Conservation (phyloP, 345 rosid genomes). For the Acer campestre region DNA sequence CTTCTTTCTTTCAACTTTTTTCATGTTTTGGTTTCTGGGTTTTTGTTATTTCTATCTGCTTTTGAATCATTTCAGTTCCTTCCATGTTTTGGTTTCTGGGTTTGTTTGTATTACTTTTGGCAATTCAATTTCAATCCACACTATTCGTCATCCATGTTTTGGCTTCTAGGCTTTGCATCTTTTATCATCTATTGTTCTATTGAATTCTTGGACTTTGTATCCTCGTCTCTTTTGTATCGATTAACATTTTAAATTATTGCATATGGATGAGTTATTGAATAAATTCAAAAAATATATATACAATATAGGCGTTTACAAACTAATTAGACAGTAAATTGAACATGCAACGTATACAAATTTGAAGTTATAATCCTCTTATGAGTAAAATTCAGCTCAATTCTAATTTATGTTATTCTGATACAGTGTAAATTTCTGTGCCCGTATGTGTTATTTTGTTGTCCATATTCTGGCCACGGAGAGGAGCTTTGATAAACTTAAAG, state of each 20-base stretch:
- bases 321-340: background rate
- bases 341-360: background rate
- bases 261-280: background rate
- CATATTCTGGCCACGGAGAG: background rate
- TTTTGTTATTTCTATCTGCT: background rate
- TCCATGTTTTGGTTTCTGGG: background rate
- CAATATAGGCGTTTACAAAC: background rate
- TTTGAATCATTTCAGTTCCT: background rate
- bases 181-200: background rate
- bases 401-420: background rate
- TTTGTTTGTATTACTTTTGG: background rate
- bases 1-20: background rate
- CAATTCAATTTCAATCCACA: background rate
- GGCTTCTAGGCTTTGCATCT: slow-evolving; percentile 23
- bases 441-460: background rate
- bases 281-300: background rate
- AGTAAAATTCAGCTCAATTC: background rate
- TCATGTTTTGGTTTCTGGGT: background rate
- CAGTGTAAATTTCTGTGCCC: background rate
- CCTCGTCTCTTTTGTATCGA: background rate
- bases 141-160: background rate
- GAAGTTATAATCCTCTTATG: background rate
- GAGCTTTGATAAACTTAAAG: too few relatives aligned
- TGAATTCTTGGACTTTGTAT: background rate
- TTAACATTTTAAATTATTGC: background rate